Conservation (phyloP, 257 asterid genomes). For the Thymus quinquecostatus region DNA sequence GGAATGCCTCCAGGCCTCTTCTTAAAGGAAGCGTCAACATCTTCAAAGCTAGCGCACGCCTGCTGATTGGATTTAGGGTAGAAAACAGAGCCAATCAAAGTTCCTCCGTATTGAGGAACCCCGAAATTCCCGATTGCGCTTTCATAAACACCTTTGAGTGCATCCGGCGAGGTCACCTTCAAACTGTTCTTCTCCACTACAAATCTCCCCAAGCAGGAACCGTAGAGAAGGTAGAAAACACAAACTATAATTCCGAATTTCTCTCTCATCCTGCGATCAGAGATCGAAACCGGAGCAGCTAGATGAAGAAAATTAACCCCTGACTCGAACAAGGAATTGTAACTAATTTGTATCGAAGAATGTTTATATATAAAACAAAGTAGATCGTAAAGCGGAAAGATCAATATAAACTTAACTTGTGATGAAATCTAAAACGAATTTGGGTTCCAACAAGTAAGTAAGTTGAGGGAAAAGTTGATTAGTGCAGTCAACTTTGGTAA, state of each 20-base stretch:
- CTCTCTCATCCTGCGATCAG: constrained; percentile 51
- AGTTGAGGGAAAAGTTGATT: not conserved
- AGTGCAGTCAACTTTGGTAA: constrained; percentile 35
- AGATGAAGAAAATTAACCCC: too few species aligned
- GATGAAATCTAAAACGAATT: not conserved
- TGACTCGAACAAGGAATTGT: constrained; percentile 20
- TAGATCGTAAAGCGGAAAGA: constrained; percentile 38
- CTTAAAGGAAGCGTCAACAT: constrained; percentile 53
- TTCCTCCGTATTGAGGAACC: constrained; percentile 94
- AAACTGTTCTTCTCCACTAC: constrained; percentile 95
- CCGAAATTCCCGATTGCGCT: constrained; percentile 98
- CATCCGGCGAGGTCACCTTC: constrained; percentile 79
- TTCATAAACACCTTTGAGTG: constrained; percentile 69
- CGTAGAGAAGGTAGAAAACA: constrained; percentile 51
- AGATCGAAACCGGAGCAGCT: constrained; percentile 13
- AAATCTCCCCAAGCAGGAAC: constrained; percentile 73
- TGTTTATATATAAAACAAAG: not conserved
- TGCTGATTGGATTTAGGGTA: constrained; percentile 86
- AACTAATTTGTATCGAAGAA: constrained; percentile 12
- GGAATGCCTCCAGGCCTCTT: constrained; percentile 86
- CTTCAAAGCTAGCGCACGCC: constrained; percentile 64
- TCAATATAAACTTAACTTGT: not conserved
- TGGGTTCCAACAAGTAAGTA: not conserved
- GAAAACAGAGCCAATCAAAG: constrained; percentile 70
- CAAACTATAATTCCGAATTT: constrained; percentile 42